Evolutionary conservation across 495 filamentous ascomycete species (phyloP), one percentile per base, ranked within the genome.

Genomic region (Lophiostoma macrostomum): DNA sequence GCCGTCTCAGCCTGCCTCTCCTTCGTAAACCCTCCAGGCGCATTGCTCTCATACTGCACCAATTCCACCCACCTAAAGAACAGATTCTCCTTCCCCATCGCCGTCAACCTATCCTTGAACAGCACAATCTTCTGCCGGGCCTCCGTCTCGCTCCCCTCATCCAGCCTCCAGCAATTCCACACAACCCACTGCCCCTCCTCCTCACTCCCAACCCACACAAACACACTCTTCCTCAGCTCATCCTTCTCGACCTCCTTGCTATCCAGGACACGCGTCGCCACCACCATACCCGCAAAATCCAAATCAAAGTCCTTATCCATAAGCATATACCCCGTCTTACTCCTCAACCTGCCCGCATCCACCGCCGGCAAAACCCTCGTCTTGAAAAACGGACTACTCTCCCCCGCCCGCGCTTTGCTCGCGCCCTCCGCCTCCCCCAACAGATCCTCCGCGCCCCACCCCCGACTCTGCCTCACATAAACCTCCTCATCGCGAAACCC

Each of bases 41-140:
- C 77, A 24, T 78, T 79, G 40, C 85, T 86, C 69, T 93, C 89
- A 62, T 79, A 89, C 67, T 94, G 88, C 31, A 94, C 75, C 48
- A 93, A 68, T 71, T 95, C 89, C 41, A 91, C 84, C 86, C 87
- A 90, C 27, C 83, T 77, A 68, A 83, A 93, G 70, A 95, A 95
- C 6, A 95, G 66, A 49, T 83, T 79, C 66, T 93, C 89, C 67
- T 93, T 91, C 8, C 86, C 86, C 64, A 90, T 70, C 2, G 74
- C 74, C 2, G 78, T 75, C 53, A 94, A 71, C 38, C 78, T 78
- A 34, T 90, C 84, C 64, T 84, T 80, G 64, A 93, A 90, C 1
- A 74, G 72, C 34, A 89, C 72, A 22, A 70, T 81, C 79, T 51
- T 80, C 77, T 30, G 64, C 70, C 69, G 64, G 53, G 57, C 63